Conservation (phyloP, 2,329 filamentous ascomycete genomes). For the Helicocarpus griseus region DNA sequence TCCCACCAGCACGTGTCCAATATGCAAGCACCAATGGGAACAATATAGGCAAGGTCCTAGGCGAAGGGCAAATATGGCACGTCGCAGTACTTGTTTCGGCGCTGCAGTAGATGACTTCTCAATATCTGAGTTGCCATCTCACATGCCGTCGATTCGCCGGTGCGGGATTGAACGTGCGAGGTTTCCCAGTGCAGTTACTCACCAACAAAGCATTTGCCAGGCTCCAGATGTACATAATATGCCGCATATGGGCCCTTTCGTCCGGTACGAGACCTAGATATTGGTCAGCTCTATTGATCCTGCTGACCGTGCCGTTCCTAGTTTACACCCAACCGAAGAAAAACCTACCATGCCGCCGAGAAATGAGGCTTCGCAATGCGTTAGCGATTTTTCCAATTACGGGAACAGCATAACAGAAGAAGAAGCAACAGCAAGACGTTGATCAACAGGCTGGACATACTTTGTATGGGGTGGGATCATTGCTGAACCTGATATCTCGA, state of each 20-base stretch:
- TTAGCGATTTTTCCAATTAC: conserved; percentile 12
- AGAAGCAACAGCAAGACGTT: not conserved
- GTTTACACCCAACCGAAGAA: conserved; percentile 5
- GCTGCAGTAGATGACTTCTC: not conserved
- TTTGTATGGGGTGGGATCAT: conserved; percentile 82
- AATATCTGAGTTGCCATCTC: too few species aligned
- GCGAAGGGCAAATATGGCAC: not conserved
- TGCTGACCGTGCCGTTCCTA: not conserved
- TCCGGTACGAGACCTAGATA: conserved; percentile 63
- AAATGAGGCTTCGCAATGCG: conserved; percentile 56
- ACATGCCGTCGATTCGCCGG: not conserved
- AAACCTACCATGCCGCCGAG: conserved; percentile 61
- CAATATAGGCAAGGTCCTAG: not conserved
- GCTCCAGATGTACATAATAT: conserved; percentile 80
- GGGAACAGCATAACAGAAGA: not conserved
- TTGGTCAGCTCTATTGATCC: conserved; percentile 4
- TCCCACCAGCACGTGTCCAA: not conserved
- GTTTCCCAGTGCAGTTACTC: conserved; percentile 25
- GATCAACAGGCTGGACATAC: conserved; percentile 35
- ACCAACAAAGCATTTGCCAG: conserved; percentile 62
- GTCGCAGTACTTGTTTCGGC: not conserved
- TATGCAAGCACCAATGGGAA: not conserved
- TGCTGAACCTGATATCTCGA: conserved; percentile 73
- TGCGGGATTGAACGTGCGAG: not conserved
- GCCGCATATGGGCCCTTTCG: conserved; percentile 78